Evolutionary conservation across 2,329 filamentous ascomycete species (phyloP), one percentile per base, ranked within the genome.

Genomic region (Lasiodiplodia gonubiensis): DNA sequence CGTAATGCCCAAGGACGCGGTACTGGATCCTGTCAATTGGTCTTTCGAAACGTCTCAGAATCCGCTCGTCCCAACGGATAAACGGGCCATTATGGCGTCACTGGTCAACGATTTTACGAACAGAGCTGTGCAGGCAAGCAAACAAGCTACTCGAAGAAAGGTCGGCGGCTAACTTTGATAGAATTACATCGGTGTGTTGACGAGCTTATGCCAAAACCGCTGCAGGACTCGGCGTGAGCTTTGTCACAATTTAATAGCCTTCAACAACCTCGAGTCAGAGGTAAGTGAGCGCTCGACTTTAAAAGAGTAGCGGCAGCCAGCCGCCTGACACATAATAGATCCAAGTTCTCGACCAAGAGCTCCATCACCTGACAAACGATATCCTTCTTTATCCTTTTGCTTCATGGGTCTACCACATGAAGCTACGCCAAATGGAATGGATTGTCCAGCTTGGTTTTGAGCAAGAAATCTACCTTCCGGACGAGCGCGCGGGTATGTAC

Each of bases 391-490:
- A 92, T 64, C 89, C 93, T 0, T 84, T 98, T 0, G 93, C 92
- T 1, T 93, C 91, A 3, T 99, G 95, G 95, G 88, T 90, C 0
- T 96, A 94, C 73, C 86, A 94, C 68, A 92, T 97, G 79, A 98
- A 97, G 78, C 85, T 97, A n/a, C 88, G 87, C 35, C 88, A 94
- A 74, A 92, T 97, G 85, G 90, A 94, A 75, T 91, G 89, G 83
- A 90, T 96, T 54, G 85, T 97, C 18, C 92, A 97, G 75, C 88
- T 97, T 37, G 95, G 96, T 14, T 98, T 99, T 77, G 95, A 99
- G 79, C 89, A 97, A 14, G 90, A 94, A 52, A 87, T 97, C 11
- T 98, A 98, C 78, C 89, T 94, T 64, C 85, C 89, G 0, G 91
- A 97, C 76, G 95, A 99, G 77, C 84, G 95, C 11, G 86, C 89